Conservation (phyloP, 495 filamentous ascomycete species). For the Lophiostoma macrostomum region DNA sequence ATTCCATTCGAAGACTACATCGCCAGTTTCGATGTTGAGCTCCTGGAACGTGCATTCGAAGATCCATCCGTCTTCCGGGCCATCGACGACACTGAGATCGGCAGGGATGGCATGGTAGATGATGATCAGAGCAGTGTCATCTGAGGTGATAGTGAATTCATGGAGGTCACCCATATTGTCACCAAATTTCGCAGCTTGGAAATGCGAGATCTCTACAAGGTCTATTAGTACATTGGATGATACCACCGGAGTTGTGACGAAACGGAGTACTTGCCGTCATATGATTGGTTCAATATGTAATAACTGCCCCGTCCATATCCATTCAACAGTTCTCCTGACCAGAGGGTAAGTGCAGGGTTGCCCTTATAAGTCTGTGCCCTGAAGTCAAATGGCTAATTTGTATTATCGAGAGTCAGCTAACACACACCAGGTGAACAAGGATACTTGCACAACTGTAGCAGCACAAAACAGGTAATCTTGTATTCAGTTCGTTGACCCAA, state of each 20-base stretch:
- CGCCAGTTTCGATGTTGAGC: constrained; percentile 4
- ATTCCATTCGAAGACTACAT: constrained; percentile 18
- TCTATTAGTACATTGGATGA: too few species aligned
- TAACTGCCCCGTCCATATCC: constrained; percentile 8
- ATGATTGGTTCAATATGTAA: constrained; percentile 12
- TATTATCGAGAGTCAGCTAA: too few species aligned
- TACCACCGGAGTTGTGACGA: too few species aligned
- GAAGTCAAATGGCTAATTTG: constrained; percentile 14
- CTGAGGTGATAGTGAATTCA: constrained; percentile 5
- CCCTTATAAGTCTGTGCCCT: constrained; percentile 10
- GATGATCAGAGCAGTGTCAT: constrained; percentile 9
- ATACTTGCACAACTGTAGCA: too few species aligned
- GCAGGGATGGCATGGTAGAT: not conserved
- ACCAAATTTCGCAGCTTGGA: not conserved
- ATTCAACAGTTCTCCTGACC: not conserved
- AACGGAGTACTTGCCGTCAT: too few species aligned
- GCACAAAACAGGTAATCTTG: too few species aligned
- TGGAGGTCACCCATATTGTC: constrained; percentile 3
- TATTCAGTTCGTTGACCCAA: too few species aligned
- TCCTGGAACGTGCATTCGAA: constrained; percentile 14
- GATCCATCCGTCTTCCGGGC: constrained; percentile 3
- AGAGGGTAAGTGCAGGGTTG: constrained; percentile 5
- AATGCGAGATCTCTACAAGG: constrained; percentile 6
- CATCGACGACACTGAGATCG: not conserved
- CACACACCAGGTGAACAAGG: too few species aligned